Conservation (phyloP, 257 asterid genomes). For the Galeopsis tetrahit region DNA sequence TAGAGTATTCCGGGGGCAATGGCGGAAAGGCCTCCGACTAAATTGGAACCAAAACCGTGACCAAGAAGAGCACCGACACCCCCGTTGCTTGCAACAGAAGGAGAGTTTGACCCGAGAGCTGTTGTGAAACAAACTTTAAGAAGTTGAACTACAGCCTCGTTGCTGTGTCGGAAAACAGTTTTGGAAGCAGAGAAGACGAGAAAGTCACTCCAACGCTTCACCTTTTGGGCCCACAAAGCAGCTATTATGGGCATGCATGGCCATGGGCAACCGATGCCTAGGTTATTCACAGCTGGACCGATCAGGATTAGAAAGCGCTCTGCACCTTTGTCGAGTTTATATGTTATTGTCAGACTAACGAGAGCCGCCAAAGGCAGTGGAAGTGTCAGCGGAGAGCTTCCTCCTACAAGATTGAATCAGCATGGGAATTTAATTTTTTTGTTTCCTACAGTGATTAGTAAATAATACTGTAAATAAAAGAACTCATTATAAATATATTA, state of each 20-base stretch:
- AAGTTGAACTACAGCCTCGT: constrained; percentile 89
- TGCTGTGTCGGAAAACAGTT: constrained; percentile 83
- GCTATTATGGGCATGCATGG: constrained; percentile 90
- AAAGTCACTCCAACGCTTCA: constrained; percentile 91
- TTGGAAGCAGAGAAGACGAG: constrained; percentile 84
- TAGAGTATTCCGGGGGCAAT: constrained; percentile 96
- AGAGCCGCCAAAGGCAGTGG: constrained; percentile 92
- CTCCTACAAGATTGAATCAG: constrained; percentile 53
- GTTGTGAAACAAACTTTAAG: constrained; percentile 81
- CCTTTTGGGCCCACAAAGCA: constrained; percentile 92
- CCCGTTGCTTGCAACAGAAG: constrained; percentile 59
- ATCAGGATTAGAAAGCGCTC: constrained; percentile 69
- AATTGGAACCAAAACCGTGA: constrained; percentile 92
- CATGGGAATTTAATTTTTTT: background rate
- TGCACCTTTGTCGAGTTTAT: constrained; percentile 68
- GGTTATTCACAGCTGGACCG: constrained; percentile 72
- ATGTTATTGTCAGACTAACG: constrained; percentile 95
- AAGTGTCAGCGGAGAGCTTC: constrained; percentile 68
- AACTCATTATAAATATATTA: background rate
- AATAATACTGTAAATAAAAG: background rate
- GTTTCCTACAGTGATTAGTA: background rate
- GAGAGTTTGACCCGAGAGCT: constrained; percentile 67
- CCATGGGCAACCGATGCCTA: constrained; percentile 93
- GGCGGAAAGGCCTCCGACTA: constrained; percentile 69
- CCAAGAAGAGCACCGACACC: constrained; percentile 96